phyloP scores from a whole-genome alignment of 2,329 filamentous ascomycete species.

The Diaporthe citrichinensis region DNA sequence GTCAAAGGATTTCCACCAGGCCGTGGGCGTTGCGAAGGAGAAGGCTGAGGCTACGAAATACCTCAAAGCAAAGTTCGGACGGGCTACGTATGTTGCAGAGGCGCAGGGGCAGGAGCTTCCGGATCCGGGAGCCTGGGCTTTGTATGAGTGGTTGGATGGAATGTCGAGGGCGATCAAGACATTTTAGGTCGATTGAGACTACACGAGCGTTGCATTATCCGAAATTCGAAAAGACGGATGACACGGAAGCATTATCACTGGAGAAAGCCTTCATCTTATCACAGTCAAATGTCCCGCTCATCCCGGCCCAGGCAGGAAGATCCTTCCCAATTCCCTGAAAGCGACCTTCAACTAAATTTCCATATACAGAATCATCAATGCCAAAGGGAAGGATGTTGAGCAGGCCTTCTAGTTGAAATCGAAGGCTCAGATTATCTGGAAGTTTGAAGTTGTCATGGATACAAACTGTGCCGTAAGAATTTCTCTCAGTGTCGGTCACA shows the following conservation, averaged over 20 bases:
- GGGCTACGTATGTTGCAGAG: constrained; percentile 50
- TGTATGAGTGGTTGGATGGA: constrained; percentile 46
- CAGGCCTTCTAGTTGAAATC: no score
- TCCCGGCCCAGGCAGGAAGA: neutral
- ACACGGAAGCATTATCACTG: neutral
- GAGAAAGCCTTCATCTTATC: neutral
- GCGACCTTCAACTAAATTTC: neutral
- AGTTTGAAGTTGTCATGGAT: neutral
- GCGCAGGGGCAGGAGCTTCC: constrained; percentile 48
- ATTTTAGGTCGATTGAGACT: neutral
- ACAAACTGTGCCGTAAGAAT: neutral
- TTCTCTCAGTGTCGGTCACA: neutral
- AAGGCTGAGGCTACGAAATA: constrained; percentile 49
- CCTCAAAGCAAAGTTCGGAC: constrained; percentile 48
- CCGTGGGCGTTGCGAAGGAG: constrained; percentile 44
- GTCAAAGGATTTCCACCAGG: constrained; percentile 33
- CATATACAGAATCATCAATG: neutral
- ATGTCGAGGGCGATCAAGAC: constrained; percentile 28
- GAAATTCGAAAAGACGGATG: neutral
- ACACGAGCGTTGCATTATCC: neutral
- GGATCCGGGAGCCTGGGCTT: constrained; percentile 51
- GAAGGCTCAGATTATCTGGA: neutral
- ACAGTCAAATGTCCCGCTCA: neutral
- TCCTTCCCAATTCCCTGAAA: neutral
- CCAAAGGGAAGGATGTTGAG: neutral